These are phyloP conservation scores for Fusarium sp. DNA, from an alignment of 2,329 filamentous ascomycete species.

Conservation along the genomic window DNA sequence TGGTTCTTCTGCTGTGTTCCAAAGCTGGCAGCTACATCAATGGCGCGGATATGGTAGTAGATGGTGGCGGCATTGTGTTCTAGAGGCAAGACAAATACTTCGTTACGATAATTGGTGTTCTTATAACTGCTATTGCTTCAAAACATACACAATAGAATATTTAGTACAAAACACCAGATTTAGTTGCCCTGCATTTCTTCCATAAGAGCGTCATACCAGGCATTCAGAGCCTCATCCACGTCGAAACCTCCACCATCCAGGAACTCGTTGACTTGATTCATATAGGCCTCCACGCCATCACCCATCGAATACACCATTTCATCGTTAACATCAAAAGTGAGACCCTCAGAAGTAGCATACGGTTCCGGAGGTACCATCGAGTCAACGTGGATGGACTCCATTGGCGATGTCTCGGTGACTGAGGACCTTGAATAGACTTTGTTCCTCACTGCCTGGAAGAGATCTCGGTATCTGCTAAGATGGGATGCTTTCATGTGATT, in stretches of 20 bases:
- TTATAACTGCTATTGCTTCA: background rate
- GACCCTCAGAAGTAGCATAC: background rate
- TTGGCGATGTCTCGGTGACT: background rate
- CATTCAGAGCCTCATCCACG: constrained; percentile 3
- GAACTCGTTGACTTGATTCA: constrained; percentile 18
- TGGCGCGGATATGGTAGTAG: constrained; percentile 72
- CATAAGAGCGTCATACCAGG: background rate
- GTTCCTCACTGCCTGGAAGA: background rate
- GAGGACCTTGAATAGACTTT: background rate
- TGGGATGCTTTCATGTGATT: background rate
- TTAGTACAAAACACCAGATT: background rate
- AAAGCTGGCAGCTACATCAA: constrained; percentile 73
- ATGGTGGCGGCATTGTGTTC: constrained; percentile 58
- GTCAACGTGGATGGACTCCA: background rate
- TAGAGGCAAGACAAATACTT: background rate
- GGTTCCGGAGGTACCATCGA: background rate
- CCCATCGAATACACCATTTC: constrained; percentile 2
- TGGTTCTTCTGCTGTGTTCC: constrained; percentile 69
- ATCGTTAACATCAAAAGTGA: background rate
- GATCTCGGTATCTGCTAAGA: background rate
- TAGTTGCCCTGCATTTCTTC: background rate
- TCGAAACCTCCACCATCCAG: constrained; percentile 18
- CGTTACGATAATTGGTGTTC: background rate
- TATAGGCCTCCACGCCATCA: constrained; percentile 17
- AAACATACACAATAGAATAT: background rate